These are phyloP conservation scores for Groenewaldozyma tartarivorans DNA, from an alignment of 805 yeast species.

Conservation along the genomic window DNA sequence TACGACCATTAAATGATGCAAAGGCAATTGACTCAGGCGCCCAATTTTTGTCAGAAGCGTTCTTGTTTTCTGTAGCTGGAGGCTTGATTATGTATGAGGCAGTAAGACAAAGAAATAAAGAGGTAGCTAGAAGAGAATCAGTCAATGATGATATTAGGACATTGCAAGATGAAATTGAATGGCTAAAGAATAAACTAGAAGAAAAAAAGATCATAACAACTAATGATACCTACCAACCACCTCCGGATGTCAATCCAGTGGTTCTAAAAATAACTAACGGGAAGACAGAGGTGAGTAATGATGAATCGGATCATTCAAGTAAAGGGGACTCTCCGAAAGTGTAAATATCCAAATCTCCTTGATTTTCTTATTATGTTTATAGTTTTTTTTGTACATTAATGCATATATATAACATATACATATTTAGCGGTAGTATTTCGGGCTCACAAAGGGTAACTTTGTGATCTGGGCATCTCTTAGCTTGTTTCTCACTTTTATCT, in stretches of 20 bases:
- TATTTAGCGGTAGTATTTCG: conserved; percentile 51
- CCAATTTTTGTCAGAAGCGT: conserved; percentile 62
- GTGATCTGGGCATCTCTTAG: conserved; percentile 63
- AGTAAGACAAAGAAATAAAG: conserved; percentile 56
- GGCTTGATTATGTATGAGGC: conserved; percentile 64
- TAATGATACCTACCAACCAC: conserved; percentile 45
- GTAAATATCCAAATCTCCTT: conserved; percentile 13
- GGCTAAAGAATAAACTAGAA: conserved; percentile 34
- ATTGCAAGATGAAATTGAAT: conserved; percentile 60
- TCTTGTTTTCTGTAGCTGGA: conserved; percentile 76
- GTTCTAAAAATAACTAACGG: not conserved
- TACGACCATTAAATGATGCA: conserved; percentile 72
- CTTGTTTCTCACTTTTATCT: conserved; percentile 78
- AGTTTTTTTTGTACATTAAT: conserved; percentile 3
- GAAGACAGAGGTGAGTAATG: not conserved
- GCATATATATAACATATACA: no score
- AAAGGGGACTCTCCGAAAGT: not conserved
- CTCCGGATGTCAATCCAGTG: conserved; percentile 29
- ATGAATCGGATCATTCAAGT: not conserved
- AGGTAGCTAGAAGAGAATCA: conserved; percentile 47
- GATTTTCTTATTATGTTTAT: not conserved
- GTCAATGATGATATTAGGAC: conserved; percentile 64
- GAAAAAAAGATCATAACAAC: conserved; percentile 27
- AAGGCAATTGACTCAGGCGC: conserved; percentile 81
- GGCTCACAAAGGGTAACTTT: conserved; percentile 76